These are phyloP conservation scores for Dendryphion nanum DNA, from an alignment of 2,329 filamentous ascomycete genomes.

Conservation along the genomic window DNA sequence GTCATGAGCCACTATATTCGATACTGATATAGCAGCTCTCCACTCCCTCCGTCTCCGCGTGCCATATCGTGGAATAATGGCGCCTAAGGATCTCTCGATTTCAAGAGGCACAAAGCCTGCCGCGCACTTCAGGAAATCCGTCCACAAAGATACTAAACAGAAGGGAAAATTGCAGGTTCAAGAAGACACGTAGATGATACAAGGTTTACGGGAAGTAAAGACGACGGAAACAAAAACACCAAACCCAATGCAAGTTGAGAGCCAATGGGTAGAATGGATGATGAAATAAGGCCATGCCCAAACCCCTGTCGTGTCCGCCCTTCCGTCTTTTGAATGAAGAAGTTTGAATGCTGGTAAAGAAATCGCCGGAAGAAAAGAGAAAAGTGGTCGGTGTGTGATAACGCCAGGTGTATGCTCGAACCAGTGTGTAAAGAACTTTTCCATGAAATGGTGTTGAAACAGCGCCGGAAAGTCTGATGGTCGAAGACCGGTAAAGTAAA, in stretches of 20 bases:
- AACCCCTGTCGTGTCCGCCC: too few species aligned
- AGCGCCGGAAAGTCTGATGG: neutral
- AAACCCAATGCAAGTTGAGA: neutral
- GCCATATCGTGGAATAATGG: too few species aligned
- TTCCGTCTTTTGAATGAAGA: too few species aligned
- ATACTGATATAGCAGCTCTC: too few species aligned
- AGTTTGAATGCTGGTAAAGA: too few species aligned
- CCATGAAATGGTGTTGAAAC: neutral
- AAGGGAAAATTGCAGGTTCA: neutral
- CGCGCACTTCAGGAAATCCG: too few species aligned
- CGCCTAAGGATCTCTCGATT: too few species aligned
- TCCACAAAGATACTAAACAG: neutral
- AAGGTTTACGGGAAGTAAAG: neutral
- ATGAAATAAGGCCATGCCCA: too few species aligned
- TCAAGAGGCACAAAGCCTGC: too few species aligned
- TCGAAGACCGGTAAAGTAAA: neutral
- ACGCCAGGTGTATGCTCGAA: neutral
- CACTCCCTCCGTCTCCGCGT: too few species aligned
- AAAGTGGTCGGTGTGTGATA: neutral
- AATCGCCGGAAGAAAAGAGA: neutral
- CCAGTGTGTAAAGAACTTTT: neutral
- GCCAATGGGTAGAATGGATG: too few species aligned
- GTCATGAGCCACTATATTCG: too few species aligned
- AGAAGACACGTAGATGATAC: neutral
- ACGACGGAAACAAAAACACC: neutral